These are phyloP conservation scores for Tuber brumale DNA, from an alignment of 495 filamentous ascomycete genomes.

Conservation along the genomic window DNA sequence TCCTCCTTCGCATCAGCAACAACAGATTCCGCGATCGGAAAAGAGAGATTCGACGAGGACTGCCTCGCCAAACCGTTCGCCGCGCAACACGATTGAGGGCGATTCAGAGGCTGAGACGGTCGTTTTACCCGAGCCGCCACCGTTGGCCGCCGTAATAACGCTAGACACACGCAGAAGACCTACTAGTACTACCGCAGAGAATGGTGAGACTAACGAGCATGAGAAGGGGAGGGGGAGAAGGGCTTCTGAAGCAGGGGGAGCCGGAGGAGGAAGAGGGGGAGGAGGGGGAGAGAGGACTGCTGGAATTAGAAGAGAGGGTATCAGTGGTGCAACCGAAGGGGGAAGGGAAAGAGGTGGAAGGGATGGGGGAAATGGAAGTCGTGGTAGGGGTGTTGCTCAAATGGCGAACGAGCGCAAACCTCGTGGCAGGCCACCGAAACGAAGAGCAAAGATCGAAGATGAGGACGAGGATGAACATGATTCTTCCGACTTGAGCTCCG, in stretches of 20 bases:
- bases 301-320: conserved; percentile 1
- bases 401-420: conserved; percentile 28
- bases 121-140: conserved; percentile 22
- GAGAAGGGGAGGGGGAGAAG: conserved; percentile 29
- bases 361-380: conserved; percentile 5
- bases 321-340: not conserved
- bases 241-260: conserved; percentile 21
- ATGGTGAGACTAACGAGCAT: conserved; percentile 21
- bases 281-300: not conserved
- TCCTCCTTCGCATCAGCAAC: not conserved
- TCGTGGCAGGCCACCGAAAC: conserved; percentile 18
- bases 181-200: conserved; percentile 8
- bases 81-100: conserved; percentile 24
- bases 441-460: conserved; percentile 18
- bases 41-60: conserved; percentile 7
- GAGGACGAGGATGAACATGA: conserved; percentile 31
- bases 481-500: conserved; percentile 40
- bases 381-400: conserved; percentile 8
- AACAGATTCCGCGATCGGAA: conserved; percentile 4
- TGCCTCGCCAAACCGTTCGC: conserved; percentile 22
- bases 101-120: conserved; percentile 39
- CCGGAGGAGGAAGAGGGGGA: not conserved
- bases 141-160: not conserved
- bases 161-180: conserved; percentile 9
- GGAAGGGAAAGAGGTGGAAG: conserved; percentile 3